A percentile compares a stretch with the other conserved stretches of the same genome.
phyloP scores from a whole-genome alignment of 352 stramenopile genomes.

The Globisporangium viniferum region DNA sequence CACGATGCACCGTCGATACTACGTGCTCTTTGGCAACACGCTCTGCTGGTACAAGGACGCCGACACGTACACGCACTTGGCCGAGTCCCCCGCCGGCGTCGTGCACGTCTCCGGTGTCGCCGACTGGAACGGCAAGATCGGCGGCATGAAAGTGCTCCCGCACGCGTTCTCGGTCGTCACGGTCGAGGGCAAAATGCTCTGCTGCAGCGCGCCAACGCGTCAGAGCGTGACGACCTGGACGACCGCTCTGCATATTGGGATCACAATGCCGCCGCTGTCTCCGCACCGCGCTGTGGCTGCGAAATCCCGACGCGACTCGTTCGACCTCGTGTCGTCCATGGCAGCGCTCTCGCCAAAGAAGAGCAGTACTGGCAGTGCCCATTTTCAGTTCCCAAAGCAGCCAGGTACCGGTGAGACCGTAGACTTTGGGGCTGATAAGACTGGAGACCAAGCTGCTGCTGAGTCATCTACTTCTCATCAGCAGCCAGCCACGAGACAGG shows the following conservation, averaged over 20 bases:
- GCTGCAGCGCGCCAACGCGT: slow-evolving; percentile 55
- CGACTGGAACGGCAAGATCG: slow-evolving; percentile 67
- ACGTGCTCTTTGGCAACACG: slow-evolving; percentile 73
- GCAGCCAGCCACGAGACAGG: neutral
- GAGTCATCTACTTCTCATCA: neutral
- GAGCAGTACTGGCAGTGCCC: slow-evolving; percentile 1
- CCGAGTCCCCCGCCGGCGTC: slow-evolving; percentile 49
- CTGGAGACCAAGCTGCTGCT: neutral
- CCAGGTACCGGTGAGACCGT: neutral
- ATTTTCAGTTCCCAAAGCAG: slow-evolving; percentile 10
- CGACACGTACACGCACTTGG: slow-evolving; percentile 49
- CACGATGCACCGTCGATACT: slow-evolving; percentile 75
- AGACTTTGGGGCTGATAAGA: neutral
- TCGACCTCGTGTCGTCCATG: slow-evolving; percentile 48
- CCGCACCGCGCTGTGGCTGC: slow-evolving; percentile 65
- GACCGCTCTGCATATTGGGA: slow-evolving; percentile 60
- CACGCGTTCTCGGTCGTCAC: slow-evolving; percentile 60
- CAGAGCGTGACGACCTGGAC: slow-evolving; percentile 72
- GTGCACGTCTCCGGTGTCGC: slow-evolving; percentile 58
- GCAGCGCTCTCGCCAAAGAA: slow-evolving; percentile 11
- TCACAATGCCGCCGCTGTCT: slow-evolving; percentile 74
- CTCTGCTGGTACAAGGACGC: slow-evolving; percentile 79
- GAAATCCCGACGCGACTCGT: slow-evolving; percentile 63
- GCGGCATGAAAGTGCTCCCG: slow-evolving; percentile 44
- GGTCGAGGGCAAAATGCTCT: slow-evolving; percentile 65